Base-by-base conservation (phyloP, 208 protist genomes). In the Leishmania tarentolae region DNA sequence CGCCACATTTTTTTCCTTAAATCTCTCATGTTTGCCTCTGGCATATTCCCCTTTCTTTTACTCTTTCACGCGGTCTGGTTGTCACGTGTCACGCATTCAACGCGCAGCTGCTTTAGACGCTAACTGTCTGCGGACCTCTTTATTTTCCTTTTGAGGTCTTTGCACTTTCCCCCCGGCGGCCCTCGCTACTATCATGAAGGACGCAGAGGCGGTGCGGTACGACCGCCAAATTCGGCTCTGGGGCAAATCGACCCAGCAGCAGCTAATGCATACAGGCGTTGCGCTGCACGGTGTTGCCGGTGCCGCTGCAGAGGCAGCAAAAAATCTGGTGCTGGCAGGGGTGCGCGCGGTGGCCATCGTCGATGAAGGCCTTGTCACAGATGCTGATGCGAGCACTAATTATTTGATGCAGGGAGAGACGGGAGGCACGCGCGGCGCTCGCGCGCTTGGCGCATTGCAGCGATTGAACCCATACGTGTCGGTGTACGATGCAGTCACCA, bases 211-310 rank as follows among this genome's bases (percentile, higher is more conserved):
- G 57, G 87, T 90, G 31, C 89, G 94, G n/a, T 99, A 99, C 79
- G 97, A 99, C 83, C 91, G 97, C 40, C 97, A 99, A 79, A 93
- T 99, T 11, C 91, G 97, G 19, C 83, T 99, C 75, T 99, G 97
- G 96, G 97, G 97, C 50, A 90, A 92, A 69, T 87, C 92, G 28
- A 91, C 95, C 21, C 97, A 99, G 86, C 84, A 97, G 84, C 92
- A 91, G 21, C 88, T 99, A 68, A 90, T 80, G 81, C 61, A 82
- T 56, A 92, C 94, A 15, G 78, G 84, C 66, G 85, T 98, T 8
- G 76, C 83, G 11, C 56, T 98, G 11, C 63, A 79, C 57, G 94
- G 93, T 78, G 52, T 97, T 50, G 79, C 57, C 15, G 92, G 94
- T 21, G 88, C 92, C 13, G 76, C 77, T 17, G 87, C 87, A 24